Evolutionary conservation across 23 red algal species (phyloP), one percentile per base, ranked within the genome.

Genomic region (Agarophyton chilense): DNA sequence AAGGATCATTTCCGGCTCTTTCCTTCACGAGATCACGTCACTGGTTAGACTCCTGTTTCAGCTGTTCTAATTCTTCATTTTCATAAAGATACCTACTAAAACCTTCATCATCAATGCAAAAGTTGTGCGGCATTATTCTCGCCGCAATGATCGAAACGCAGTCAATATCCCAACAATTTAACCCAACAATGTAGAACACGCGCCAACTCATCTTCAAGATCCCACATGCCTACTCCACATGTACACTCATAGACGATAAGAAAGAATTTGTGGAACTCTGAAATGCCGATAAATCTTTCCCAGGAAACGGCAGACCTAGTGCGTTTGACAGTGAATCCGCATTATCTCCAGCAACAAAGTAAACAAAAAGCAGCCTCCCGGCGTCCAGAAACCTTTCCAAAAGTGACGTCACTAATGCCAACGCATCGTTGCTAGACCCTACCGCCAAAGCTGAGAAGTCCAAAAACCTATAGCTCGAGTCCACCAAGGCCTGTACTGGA

Each of bases 351-450:
- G 32, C 71, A 28, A 49, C 14, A 22, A 31, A 77, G 50, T 52
- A 77, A 6, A 35, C 71, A 4, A 53, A 43, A 28, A 42, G 25
- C 16, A 77, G 7, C 10, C 50, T 77, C 22, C 49, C 43, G 2
- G 29, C 71, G 4, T 53, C 43, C 35, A 77, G 50, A 49, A 47
- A 50, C 21, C 18, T 47, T 50, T 2, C 36, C 9, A 77, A n/a
- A 47, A 41, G 43, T 19, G 71, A 77, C 9, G 50, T 29, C 14
- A 32, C 49, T 31, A 52, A 53, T 12, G 42, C 71, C 25, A 77
- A n/a, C 1, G 71, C 42, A 50, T 77, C 71, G 49, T 77, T 49
- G 6, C 39, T 77, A 77, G 71, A 77, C 4, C 42, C 71, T n/a
- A 42, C 40, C 4, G 24, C 42, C 22, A 77, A 49, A 10, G 71